Conservation (phyloP, 257 asterid species). For the Mentha longifolia region DNA sequence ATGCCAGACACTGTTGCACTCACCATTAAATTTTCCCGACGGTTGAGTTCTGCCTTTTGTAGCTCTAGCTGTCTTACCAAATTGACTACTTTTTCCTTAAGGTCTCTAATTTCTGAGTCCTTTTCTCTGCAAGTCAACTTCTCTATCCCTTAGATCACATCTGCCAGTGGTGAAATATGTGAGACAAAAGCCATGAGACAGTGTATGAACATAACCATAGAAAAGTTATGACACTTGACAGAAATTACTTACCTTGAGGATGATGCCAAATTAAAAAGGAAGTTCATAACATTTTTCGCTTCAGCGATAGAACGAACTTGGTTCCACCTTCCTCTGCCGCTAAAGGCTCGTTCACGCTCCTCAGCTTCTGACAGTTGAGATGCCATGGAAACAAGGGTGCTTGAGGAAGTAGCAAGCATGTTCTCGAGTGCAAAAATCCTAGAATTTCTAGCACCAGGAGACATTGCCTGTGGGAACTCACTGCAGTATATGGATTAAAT, state of each 20-base stretch:
- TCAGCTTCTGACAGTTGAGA: constrained; percentile 97
- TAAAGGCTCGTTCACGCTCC: constrained; percentile 92
- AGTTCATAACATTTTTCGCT: constrained; percentile 86
- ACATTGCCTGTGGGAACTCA: constrained; percentile 63
- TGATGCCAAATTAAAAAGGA: constrained; percentile 74
- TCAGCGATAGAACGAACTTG: constrained; percentile 89
- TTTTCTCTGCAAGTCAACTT: constrained; percentile 87
- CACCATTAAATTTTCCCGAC: constrained; percentile 71
- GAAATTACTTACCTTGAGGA: constrained; percentile 66
- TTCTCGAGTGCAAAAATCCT: constrained; percentile 89
- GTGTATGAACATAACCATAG: constrained; percentile 7
- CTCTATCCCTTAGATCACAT: constrained; percentile 76
- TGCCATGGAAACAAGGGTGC: constrained; percentile 91
- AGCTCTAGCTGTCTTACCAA: constrained; percentile 69
- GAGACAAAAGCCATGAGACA: constrained; percentile 16
- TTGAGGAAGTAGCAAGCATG: constrained; percentile 95
- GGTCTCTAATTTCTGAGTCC: constrained; percentile 80
- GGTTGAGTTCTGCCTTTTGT: constrained; percentile 68
- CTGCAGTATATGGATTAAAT: constrained; percentile 43
- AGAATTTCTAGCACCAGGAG: constrained; percentile 97
- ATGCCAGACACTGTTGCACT: constrained; percentile 31
- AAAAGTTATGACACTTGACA: constrained; percentile 24
- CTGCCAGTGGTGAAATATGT: constrained; percentile 43
- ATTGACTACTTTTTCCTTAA: constrained; percentile 83
- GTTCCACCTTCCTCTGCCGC: constrained; percentile 96